Base-by-base conservation (phyloP, 371 early-diverging fungal genomes). In the Actinomortierella wolfii region DNA sequence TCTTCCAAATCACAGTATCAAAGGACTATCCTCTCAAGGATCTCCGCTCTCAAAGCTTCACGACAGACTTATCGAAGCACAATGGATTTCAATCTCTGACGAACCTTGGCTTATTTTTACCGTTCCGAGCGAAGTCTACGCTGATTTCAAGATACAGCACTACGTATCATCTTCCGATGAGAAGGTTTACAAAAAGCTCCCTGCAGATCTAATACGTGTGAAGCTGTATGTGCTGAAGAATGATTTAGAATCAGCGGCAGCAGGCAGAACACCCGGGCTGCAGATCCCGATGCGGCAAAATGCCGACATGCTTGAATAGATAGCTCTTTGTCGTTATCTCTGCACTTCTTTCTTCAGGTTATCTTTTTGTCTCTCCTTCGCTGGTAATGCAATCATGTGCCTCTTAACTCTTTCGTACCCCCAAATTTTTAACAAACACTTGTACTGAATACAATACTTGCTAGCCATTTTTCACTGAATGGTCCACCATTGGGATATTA, bases 151-250 rank as follows among this genome's bases (percentile, higher is more conserved):
- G 47, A 39, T 23, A 14, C 61, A 60, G 15, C 40, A 40, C 18
- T 60, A 54, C 54, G 21, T 55, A 45, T 24, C 55, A 6, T 53
- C n/a, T n/a, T n/a, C 53, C 18, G 53, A 11, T 3, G 40, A 13
- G 53, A 21, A 41, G n/a, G 42, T 40, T 13, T 41, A 53, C 21
- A 6, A 18, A 15, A 53, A 23, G 1, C n/a, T 53, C 23, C 53
- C 20, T n/a, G 2, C 29, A 15, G 18, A 51, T 40, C 44, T 51
- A 1, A 1, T 0, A 34, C 21, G 0, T 14, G 40, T 45, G 51
- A 62, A 44, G 40, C 61, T 56, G 51, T 56, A 56, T 45, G 62
- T 50, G 42, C 40, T 62, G 51, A 44, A 50, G 50, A 45, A 56
- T n/a, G 56, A 56, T 8, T 14, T 54, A 9, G 25, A 62, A 39